Conservation (phyloP, 1,284 basidiomycete species). For the Megacollybia platyphylla region DNA sequence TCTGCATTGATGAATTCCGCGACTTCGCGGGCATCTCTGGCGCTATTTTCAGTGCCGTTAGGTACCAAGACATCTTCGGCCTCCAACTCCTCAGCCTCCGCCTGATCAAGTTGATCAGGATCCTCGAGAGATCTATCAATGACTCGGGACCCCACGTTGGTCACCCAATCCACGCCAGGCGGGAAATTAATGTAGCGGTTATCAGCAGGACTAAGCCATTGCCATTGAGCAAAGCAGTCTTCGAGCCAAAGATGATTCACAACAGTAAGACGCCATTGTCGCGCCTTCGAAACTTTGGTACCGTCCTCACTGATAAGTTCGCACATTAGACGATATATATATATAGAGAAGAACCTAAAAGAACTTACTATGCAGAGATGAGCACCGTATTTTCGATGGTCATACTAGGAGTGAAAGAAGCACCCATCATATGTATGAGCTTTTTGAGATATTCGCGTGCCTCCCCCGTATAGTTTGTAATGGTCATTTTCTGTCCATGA, state of each 20-base stretch:
- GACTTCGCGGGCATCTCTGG: slow-evolving; percentile 15
- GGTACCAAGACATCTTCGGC: slow-evolving; percentile 6
- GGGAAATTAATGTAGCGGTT: slow-evolving; percentile 62
- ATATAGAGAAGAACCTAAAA: neutral
- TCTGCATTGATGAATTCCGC: slow-evolving; percentile 8
- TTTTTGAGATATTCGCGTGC: slow-evolving; percentile 79
- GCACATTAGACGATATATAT: neutral
- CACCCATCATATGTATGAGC: slow-evolving; percentile 68
- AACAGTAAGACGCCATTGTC: slow-evolving; percentile 71
- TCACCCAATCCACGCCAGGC: slow-evolving; percentile 52
- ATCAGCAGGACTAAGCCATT: slow-evolving; percentile 40
- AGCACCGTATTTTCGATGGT: slow-evolving; percentile 63
- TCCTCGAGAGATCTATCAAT: slow-evolving; percentile 21
- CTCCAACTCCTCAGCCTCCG: slow-evolving; percentile 13
- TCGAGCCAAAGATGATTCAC: slow-evolving; percentile 88
- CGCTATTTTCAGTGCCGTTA: slow-evolving; percentile 14
- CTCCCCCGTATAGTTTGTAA: slow-evolving; percentile 82
- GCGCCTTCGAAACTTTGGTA: slow-evolving; percentile 65
- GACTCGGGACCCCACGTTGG: slow-evolving; percentile 41
- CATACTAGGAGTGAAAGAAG: slow-evolving; percentile 72
- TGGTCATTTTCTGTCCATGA: slow-evolving; percentile 50
- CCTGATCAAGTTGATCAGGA: slow-evolving; percentile 15
- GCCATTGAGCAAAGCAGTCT: slow-evolving; percentile 75
- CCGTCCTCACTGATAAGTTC: slow-evolving; percentile 37
- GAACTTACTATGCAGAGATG: slow-evolving; percentile 67